phyloP scores from a whole-genome alignment of 1,139 yeast genomes.

The Yamadazyma friedrichii region DNA sequence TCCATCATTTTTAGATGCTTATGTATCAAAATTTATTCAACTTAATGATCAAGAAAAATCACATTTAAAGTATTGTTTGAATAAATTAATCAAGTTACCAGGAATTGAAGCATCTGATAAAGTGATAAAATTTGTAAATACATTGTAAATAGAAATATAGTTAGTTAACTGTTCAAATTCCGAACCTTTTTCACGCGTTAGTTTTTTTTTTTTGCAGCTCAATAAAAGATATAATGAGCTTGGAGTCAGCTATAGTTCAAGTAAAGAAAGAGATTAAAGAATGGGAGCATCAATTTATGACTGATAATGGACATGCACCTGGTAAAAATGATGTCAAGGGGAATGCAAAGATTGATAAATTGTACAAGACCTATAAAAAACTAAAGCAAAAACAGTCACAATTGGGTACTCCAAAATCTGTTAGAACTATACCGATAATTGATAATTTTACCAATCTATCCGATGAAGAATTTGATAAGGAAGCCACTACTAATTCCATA shows the following conservation, averaged over 20 bases:
- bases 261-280: constrained; percentile 45
- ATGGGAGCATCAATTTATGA: constrained; percentile 59
- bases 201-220: background rate
- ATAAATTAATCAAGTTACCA: background rate
- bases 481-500: constrained; percentile 5
- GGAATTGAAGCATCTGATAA: background rate
- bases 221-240: background rate
- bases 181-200: background rate
- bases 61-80: constrained; percentile 6
- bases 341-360: constrained; percentile 37
- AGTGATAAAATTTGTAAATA: constrained; percentile 1
- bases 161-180: background rate
- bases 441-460: constrained; percentile 10
- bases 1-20: constrained; percentile 26
- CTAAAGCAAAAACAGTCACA: constrained; percentile 13
- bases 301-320: constrained; percentile 48
- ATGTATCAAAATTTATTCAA: constrained; percentile 4
- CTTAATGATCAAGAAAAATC: constrained; percentile 9
- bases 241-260: constrained; percentile 5
- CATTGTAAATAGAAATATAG: constrained; percentile 1
- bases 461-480: constrained; percentile 11
- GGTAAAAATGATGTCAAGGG: constrained; percentile 52
- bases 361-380: constrained; percentile 43
- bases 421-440: constrained; percentile 1
- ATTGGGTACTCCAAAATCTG: background rate